phyloP scores from a whole-genome alignment of 345 rosid species.

The Rhizophora mangle region DNA sequence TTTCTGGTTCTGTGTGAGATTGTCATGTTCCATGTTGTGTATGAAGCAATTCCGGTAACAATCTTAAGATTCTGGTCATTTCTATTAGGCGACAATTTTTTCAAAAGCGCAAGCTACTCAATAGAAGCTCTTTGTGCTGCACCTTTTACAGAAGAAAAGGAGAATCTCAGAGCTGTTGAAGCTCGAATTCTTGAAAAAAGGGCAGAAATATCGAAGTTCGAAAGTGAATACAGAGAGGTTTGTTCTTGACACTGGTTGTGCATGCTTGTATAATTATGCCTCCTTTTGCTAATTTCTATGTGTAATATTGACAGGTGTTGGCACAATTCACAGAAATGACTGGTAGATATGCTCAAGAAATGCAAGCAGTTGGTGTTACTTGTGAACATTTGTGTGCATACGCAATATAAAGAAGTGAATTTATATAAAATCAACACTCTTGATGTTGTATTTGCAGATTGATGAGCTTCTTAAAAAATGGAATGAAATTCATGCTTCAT shows the following conservation, averaged over 20 bases:
- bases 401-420: neutral
- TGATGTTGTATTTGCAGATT: constrained; percentile 47
- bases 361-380: constrained; percentile 70
- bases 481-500: constrained; percentile 75
- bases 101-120: constrained; percentile 81
- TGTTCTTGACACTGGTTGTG: constrained; percentile 6
- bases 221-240: constrained; percentile 92
- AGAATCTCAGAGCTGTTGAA: constrained; percentile 79
- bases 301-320: constrained; percentile 50
- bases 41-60: constrained; percentile 13
- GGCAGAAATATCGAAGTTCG: constrained; percentile 81
- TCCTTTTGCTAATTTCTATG: constrained; percentile 9
- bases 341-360: constrained; percentile 81
- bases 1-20: constrained; percentile 16
- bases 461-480: constrained; percentile 85
- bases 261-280: constrained; percentile 1
- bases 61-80: constrained; percentile 15
- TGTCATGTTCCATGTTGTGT: constrained; percentile 12
- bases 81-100: constrained; percentile 87
- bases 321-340: constrained; percentile 92
- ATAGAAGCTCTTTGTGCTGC: constrained; percentile 85
- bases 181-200: constrained; percentile 80
- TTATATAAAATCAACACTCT: neutral
- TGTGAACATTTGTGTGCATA: constrained; percentile 1
- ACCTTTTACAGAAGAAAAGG: constrained; percentile 69